Percentiles rank a stretch among this genome's conserved stretches.
phyloP scores from a whole-genome alignment of 345 rosid species.

The Syzygium grande region DNA sequence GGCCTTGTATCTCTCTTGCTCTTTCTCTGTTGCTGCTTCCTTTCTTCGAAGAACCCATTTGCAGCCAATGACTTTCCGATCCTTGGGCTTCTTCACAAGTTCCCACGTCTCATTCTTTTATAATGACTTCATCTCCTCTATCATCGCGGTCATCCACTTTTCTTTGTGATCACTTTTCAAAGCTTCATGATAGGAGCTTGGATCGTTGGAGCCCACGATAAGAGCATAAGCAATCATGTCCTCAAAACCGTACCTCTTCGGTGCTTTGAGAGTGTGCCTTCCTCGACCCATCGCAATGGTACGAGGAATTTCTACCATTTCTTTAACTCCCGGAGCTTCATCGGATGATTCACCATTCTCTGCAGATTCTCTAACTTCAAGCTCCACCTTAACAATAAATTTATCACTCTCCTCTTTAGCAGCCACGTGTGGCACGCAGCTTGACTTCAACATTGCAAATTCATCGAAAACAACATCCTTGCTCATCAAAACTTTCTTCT shows the following conservation, averaged over 20 bases:
- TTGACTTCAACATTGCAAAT: neutral
- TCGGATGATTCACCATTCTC: neutral
- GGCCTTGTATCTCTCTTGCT: neutral
- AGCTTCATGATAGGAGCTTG: neutral
- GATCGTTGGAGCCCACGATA: rapidly evolving
- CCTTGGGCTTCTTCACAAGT: neutral
- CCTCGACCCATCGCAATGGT: neutral
- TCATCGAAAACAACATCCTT: neutral
- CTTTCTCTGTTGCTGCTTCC: neutral
- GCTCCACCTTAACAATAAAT: neutral
- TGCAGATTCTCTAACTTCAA: neutral
- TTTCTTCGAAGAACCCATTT: neutral
- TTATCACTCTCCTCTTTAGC: neutral
- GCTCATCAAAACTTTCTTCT: neutral
- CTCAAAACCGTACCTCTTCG: neutral
- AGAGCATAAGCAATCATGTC: neutral
- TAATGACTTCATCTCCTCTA: neutral
- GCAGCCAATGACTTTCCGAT: neutral
- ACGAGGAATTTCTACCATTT: neutral
- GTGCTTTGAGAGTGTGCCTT: neutral
- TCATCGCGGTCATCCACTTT: neutral
- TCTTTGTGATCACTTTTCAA: neutral
- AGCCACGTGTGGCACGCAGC: rapidly evolving
- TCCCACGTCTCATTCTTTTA: neutral
- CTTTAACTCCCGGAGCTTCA: neutral